Conservation (phyloP, 352 stramenopile species). For the Pelagophyceae sp. region DNA sequence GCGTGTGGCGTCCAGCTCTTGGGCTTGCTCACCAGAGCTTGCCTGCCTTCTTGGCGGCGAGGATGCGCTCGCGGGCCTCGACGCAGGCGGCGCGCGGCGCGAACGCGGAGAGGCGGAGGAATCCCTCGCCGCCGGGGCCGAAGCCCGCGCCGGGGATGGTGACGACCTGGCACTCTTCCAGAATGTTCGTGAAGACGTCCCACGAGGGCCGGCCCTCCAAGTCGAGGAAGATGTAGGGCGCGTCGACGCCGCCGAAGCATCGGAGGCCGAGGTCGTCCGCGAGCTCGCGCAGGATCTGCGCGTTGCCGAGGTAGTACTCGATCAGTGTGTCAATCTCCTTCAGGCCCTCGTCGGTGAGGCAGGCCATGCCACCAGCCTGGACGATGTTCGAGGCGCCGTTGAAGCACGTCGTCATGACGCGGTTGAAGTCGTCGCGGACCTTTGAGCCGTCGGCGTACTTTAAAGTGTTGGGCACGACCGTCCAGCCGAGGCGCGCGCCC, state of each 20-base stretch:
- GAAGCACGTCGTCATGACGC: slow-evolving; percentile 73
- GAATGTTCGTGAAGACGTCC: slow-evolving; percentile 66
- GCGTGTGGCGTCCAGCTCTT: too few species aligned
- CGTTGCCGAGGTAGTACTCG: slow-evolving; percentile 78
- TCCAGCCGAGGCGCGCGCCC: slow-evolving; percentile 69
- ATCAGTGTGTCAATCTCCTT: slow-evolving; percentile 67
- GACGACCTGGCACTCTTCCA: slow-evolving; percentile 72
- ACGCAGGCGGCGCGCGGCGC: slow-evolving; percentile 57
- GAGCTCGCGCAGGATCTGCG: slow-evolving; percentile 52
- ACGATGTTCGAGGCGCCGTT: slow-evolving; percentile 76
- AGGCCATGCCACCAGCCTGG: slow-evolving; percentile 65
- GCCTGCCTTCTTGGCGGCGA: too few species aligned
- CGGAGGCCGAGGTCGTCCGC: slow-evolving; percentile 58
- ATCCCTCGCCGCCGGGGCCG: slow-evolving; percentile 69
- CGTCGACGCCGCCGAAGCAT: slow-evolving; percentile 62
- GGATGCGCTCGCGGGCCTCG: slow-evolving; percentile 59
- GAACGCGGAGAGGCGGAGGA: slow-evolving; percentile 65
- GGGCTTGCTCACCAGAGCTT: too few species aligned
- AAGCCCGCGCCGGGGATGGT: slow-evolving; percentile 74
- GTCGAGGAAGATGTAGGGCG: slow-evolving; percentile 71
- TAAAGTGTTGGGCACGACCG: slow-evolving; percentile 61
- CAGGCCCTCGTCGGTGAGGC: slow-evolving; percentile 64
- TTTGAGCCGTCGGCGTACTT: slow-evolving; percentile 59
- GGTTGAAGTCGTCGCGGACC: slow-evolving; percentile 71
- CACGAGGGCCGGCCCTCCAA: slow-evolving; percentile 58